Percentiles rank a stretch among this genome's conserved stretches.
Conservation (phyloP, 768 basidiomycete genomes). For the Rhizopogon salebrosus region DNA sequence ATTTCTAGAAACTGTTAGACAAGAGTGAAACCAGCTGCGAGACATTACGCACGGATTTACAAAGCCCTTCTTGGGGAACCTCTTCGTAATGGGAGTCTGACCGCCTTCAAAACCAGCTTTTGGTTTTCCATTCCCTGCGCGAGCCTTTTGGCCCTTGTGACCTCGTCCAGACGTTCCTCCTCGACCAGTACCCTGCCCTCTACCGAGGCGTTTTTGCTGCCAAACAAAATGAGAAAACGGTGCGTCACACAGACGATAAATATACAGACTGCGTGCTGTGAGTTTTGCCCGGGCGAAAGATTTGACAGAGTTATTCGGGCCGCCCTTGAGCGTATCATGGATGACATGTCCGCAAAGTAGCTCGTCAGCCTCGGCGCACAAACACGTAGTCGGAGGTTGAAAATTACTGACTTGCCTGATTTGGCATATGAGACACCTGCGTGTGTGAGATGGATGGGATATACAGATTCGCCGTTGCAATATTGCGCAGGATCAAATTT, state of each 20-base stretch:
- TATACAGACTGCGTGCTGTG: slow-evolving; percentile 56
- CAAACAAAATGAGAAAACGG: slow-evolving; percentile 5
- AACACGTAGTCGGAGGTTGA: background rate
- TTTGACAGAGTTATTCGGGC: slow-evolving; percentile 60
- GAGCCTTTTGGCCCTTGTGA: slow-evolving; percentile 93
- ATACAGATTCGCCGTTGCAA: too few relatives aligned
- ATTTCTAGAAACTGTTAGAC: slow-evolving; percentile 42
- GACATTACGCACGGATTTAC: slow-evolving; percentile 70
- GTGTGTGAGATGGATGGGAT: too few relatives aligned
- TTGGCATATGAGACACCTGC: too few relatives aligned
- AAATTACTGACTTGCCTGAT: background rate
- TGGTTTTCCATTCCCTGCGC: slow-evolving; percentile 81
- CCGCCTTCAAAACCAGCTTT: slow-evolving; percentile 91
- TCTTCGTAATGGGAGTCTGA: slow-evolving; percentile 87
- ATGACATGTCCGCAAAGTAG: slow-evolving; percentile 25
- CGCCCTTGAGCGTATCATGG: slow-evolving; percentile 27
- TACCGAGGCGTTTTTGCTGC: slow-evolving; percentile 91
- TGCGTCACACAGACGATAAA: background rate
- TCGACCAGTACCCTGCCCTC: slow-evolving; percentile 87
- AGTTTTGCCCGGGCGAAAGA: slow-evolving; percentile 63
- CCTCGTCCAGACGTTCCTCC: slow-evolving; percentile 93
- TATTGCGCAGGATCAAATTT: too few relatives aligned
- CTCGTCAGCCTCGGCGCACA: too few relatives aligned
- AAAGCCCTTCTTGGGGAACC: slow-evolving; percentile 93
- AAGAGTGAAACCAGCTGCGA: background rate